Percentiles rank a stretch among this genome's conserved stretches.
These are phyloP conservation scores for Lichtheimia ornata DNA, from an alignment of 371 early-diverging fungal genomes.

Conservation along the genomic window DNA sequence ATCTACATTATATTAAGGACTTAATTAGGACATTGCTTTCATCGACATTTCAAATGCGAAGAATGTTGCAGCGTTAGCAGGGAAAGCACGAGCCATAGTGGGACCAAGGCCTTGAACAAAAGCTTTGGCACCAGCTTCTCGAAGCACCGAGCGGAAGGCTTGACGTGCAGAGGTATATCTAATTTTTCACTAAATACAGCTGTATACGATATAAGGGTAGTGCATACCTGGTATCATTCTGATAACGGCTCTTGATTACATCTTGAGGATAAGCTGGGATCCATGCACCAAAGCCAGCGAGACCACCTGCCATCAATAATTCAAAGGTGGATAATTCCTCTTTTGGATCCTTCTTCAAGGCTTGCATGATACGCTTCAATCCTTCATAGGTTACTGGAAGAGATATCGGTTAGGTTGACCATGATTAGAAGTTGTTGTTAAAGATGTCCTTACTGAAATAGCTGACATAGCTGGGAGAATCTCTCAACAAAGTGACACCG, in stretches of 20 bases:
- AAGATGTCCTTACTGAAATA: conserved; percentile 68
- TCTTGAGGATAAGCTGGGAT: conserved; percentile 89
- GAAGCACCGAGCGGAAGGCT: conserved; percentile 48
- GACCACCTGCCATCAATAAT: conserved; percentile 81
- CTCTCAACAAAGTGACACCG: conserved; percentile 78
- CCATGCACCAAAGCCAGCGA: conserved; percentile 87
- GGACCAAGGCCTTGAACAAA: conserved; percentile 85
- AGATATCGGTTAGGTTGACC: background rate
- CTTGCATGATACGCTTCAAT: conserved; percentile 57
- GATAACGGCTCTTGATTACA: conserved; percentile 83
- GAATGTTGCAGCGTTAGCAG: conserved; percentile 89
- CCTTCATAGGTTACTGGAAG: conserved; percentile 66
- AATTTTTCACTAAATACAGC: background rate
- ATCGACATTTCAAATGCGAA: conserved; percentile 79
- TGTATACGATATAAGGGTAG: background rate
- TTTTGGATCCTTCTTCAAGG: conserved; percentile 48
- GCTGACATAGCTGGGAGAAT: conserved; percentile 81
- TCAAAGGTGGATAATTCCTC: conserved; percentile 56
- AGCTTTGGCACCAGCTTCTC: conserved; percentile 51
- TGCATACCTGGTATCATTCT: conserved; percentile 54
- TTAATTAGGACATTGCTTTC: conserved; percentile 41
- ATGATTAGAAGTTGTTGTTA: background rate
- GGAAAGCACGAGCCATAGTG: conserved; percentile 88
- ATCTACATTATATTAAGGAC: no score
- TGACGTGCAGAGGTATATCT: conserved; percentile 31